Evolutionary conservation across 352 stramenopile species (phyloP), one percentile per base, ranked within the genome.

Genomic region (Phytophthora cryptogea): DNA sequence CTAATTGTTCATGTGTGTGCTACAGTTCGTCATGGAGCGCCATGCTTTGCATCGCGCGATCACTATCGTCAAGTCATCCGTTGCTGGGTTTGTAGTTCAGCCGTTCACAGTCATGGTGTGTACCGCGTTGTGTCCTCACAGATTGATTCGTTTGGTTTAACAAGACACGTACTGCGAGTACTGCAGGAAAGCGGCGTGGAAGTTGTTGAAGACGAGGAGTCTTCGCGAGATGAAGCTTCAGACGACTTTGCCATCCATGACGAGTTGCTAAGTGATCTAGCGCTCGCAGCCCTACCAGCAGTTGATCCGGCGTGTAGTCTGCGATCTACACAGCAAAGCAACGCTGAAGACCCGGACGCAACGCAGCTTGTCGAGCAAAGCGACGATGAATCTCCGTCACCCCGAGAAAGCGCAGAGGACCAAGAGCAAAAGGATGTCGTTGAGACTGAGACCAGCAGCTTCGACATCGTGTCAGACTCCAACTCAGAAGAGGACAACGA

Each of bases 1-100:
- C 36, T 55, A 17, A 67, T n/a, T 42, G 14, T 17, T 28, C 40
- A 3, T 28, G 26, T 43, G 5, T 70, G 16, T 61, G 14, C 45
- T 62, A 8, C 50, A 92, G 83, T 72, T 90, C 17, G 62, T 90
- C 8, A 69, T 92, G 43, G 83, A 93, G 55, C 76, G 76, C 9
- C 75, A 89, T 54, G 52, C 68, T 5, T 28, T 65, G 17, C 65
- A 76, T 56, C 76, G 80, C 2, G 74, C 68, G 11, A 79, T 93
- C 20, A 75, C 72, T 11, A 75, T 91, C 40, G 73, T 78, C 44
- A 93, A 91, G 64, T 86, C 74, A 35, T 76, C 82, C 13, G 72
- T 72, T 17, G 69, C 82, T 23, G 78, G 70, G 32, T 72, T 80
- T 49, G 54, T 84, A 26, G 54, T 88, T n/a, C 78, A 90, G 53